Evolutionary conservation across 164 flowering plant genomes (phyloP).

Genomic region (Sedum album): DNA sequence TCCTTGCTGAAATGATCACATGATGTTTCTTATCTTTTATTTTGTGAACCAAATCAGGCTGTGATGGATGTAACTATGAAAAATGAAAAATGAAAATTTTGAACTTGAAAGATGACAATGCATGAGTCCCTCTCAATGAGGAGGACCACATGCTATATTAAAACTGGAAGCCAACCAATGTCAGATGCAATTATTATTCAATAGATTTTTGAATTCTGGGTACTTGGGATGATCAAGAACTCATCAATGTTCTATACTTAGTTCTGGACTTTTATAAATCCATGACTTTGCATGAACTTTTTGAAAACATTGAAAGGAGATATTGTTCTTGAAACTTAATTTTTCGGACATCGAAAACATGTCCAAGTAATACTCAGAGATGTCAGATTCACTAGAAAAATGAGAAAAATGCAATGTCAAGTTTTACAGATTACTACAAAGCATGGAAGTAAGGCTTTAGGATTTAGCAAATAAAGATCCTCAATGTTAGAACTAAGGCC

Average conservation of each 20-base stretch:
- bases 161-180: not conserved
- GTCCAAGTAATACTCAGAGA: not conserved
- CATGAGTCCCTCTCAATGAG: conserved; percentile 1
- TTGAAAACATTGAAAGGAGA: not conserved
- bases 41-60: not conserved
- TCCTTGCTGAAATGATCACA: not conserved
- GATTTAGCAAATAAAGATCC: conserved; percentile 13
- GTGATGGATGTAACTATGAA: not conserved
- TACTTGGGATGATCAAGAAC: conserved; percentile 3
- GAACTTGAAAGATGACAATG: not conserved
- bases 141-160: not conserved
- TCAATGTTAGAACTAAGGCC: conserved; percentile 22
- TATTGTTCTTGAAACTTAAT: not conserved
- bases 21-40: not conserved
- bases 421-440: conserved; percentile 12
- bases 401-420: not conserved
- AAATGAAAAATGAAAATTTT: not conserved
- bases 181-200: conserved; percentile 5
- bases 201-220: not conserved
- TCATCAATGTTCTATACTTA: not conserved
- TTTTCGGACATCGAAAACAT: not conserved
- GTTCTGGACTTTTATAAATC: not conserved
- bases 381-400: not conserved
- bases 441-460: conserved; percentile 11
- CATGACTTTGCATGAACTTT: conserved; percentile 2